Evolutionary conservation across 768 basidiomycete genomes (phyloP), one percentile per base, ranked within the genome.

Genomic region (Russula abietina): DNA sequence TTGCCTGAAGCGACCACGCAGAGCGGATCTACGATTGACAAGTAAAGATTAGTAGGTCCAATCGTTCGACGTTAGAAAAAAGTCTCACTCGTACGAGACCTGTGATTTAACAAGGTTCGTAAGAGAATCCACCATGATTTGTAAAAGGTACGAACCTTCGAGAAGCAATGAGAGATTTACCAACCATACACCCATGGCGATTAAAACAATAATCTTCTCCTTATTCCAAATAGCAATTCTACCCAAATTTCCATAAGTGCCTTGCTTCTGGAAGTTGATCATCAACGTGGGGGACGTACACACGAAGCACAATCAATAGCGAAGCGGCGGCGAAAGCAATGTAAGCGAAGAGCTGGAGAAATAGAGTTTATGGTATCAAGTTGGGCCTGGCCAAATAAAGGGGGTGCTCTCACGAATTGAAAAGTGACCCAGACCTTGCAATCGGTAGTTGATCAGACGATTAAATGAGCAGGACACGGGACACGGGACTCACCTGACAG

Each of bases 151-250:
- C 61, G 24, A 26, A 33, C 61, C 41, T 9, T 33, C 32, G 11
- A 62, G 41, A 24, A 39, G 22, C 26, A 22, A 9, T 8, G 14
- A 26, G 33, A 62, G 1, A 28, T 57, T 50, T 22, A 10, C 11
- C 30, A 4, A 9, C 61, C 55, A 62, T 51, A 22, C 1, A 19
- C 24, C 14, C 6, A 38, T 43, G 7, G 50, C 28, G 4, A 55
- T n/a, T n/a, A 14, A 33, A 2, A 43, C 0, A 19, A 50, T 14
- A 11, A 41, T 3, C 48, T 45, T 57, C 24, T 49, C 8, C 45
- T 8, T 41, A 4, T 51, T 48, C 61, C 61, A 62, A 32, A 62
- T 56, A 19, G 55, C 30, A 28, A 57, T 24, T 6, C 58, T 59
- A 12, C 4, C 4, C 45, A 28, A 1, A 14, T 5, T 3, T 8